These are phyloP conservation scores for Beauveria caledonica DNA, from an alignment of 2,329 filamentous ascomycete species.

Conservation along the genomic window DNA sequence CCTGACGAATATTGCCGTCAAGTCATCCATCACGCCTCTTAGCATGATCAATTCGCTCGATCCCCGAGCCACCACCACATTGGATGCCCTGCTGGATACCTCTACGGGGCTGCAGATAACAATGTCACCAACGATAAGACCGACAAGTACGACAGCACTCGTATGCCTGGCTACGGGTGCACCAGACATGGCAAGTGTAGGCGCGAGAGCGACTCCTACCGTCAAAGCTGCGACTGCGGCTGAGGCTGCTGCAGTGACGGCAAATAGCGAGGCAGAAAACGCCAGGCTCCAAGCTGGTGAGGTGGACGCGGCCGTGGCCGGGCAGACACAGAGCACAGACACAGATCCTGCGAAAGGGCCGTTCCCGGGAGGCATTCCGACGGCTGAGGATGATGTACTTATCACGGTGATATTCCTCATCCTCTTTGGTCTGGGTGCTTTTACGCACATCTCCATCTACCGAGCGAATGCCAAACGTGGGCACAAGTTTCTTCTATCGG, in stretches of 20 bases:
- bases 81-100: background rate
- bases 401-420: slow-evolving; percentile 19
- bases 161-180: background rate
- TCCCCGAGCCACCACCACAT: background rate
- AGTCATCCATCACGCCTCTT: background rate
- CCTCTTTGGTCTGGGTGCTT: slow-evolving; percentile 18
- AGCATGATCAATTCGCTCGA: background rate
- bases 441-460: slow-evolving; percentile 19
- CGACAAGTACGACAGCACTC: background rate
- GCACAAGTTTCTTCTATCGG: slow-evolving; percentile 32
- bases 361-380: slow-evolving; percentile 8
- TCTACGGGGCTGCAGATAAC: background rate
- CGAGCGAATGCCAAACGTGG: slow-evolving; percentile 22
- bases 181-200: background rate
- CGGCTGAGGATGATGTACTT: slow-evolving; percentile 16
- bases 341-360: background rate
- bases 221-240: background rate
- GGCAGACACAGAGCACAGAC: background rate
- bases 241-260: background rate
- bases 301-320: background rate
- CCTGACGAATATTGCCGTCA: background rate
- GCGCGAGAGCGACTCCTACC: background rate
- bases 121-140: background rate
- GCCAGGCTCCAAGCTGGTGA: background rate
- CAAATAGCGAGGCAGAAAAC: background rate